Evolutionary conservation across 2,329 filamentous ascomycete species (phyloP).

Genomic region (Scopulariopsis brevicaulis): DNA sequence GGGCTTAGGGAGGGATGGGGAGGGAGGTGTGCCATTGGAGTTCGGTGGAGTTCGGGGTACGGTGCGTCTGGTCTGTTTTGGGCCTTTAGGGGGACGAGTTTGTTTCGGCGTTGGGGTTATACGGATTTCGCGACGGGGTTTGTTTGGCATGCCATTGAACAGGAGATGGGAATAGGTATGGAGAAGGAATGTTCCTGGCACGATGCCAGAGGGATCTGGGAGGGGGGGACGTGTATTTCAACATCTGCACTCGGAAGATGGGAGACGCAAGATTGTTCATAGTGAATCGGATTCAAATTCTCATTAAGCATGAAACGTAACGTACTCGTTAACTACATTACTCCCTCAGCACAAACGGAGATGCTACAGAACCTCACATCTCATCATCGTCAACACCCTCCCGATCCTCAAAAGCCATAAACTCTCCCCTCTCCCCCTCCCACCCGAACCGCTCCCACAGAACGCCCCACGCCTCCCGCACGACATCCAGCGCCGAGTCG

Average conservation of each 20-base stretch:
- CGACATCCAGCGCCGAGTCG: slow-evolving; percentile 54
- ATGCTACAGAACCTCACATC: neutral
- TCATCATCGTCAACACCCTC: slow-evolving; percentile 50
- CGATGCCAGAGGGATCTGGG: neutral
- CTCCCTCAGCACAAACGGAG: neutral
- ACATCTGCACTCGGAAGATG: neutral
- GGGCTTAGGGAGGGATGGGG: neutral
- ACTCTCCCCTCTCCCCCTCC: slow-evolving; percentile 32
- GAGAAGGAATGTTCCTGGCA: too few species aligned
- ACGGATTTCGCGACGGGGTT: too few species aligned
- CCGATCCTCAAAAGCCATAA: slow-evolving; percentile 71
- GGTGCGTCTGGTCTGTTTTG: too few species aligned
- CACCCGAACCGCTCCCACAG: slow-evolving; percentile 41
- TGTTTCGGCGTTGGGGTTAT: too few species aligned
- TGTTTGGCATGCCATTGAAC: too few species aligned
- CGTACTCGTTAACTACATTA: neutral
- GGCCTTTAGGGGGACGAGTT: too few species aligned
- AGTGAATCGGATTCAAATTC: neutral
- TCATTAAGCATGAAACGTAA: neutral
- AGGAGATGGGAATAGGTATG: too few species aligned
- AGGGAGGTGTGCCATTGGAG: neutral
- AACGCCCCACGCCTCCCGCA: slow-evolving; percentile 59
- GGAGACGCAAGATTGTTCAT: neutral
- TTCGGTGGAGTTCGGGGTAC: neutral
- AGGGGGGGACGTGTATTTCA: neutral